These are phyloP conservation scores for Phyllosticta citrichinensis DNA, from an alignment of 2,329 filamentous ascomycete genomes.

Conservation along the genomic window DNA sequence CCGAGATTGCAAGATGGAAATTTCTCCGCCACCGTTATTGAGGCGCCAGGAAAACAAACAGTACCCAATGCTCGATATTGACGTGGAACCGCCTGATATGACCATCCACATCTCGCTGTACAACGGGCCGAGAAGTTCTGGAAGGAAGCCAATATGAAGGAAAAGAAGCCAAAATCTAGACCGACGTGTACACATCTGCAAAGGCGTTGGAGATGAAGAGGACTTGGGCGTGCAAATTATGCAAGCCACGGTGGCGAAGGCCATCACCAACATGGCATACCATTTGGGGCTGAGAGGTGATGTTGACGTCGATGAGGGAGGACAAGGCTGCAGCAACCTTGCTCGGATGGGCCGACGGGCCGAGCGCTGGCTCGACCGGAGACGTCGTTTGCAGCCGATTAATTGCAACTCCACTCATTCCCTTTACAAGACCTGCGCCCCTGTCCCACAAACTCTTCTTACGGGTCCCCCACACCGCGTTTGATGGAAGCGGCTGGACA, in stretches of 20 bases:
- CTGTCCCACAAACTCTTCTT: constrained; percentile 1
- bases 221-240: not conserved
- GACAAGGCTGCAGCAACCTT: not conserved
- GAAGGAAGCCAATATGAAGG: not conserved
- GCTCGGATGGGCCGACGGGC: constrained; percentile 2
- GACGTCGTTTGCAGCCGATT: constrained; percentile 6
- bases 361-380: constrained; percentile 1
- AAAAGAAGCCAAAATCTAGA: not conserved
- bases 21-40: not conserved
- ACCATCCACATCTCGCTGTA: not conserved
- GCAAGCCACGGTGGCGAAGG: not conserved
- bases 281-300: not conserved
- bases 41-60: not conserved
- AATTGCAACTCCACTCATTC: constrained; percentile 8
- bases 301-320: not conserved
- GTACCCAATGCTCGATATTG: not conserved
- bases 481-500: constrained; percentile 4
- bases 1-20: not conserved
- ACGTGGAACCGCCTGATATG: not conserved
- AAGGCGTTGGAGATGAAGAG: not conserved
- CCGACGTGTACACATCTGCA: not conserved
- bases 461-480: constrained; percentile 5
- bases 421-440: constrained; percentile 1
- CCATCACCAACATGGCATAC: not conserved
- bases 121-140: not conserved